Conservation (phyloP, 2,329 filamentous ascomycete species). For the Teratosphaeria destructans region DNA sequence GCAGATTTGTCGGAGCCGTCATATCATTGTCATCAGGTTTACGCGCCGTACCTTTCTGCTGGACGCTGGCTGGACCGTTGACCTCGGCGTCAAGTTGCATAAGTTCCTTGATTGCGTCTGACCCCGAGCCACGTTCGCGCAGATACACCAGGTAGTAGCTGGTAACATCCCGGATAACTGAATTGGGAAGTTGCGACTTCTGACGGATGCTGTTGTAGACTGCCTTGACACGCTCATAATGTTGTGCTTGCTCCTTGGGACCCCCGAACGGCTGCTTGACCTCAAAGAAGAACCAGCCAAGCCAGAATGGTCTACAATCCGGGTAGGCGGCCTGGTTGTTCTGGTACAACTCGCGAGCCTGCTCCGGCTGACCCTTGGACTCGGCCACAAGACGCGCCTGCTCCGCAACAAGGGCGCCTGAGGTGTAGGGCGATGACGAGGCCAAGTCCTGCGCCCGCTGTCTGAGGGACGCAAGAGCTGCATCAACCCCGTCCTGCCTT, state of each 20-base stretch:
- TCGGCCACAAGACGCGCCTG: slow-evolving; percentile 85
- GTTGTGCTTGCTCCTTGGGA: slow-evolving; percentile 48
- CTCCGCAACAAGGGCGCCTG: slow-evolving; percentile 77
- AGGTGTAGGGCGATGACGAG: slow-evolving; percentile 46
- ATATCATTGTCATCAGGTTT: neutral
- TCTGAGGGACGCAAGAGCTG: slow-evolving; percentile 75
- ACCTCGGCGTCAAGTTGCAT: slow-evolving; percentile 73
- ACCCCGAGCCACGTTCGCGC: slow-evolving; percentile 62
- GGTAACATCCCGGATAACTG: slow-evolving; percentile 63
- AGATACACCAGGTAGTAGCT: slow-evolving; percentile 65
- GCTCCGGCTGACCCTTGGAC: slow-evolving; percentile 62
- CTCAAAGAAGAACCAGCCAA: slow-evolving; percentile 80
- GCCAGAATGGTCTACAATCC: slow-evolving; percentile 83
- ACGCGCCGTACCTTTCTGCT: neutral
- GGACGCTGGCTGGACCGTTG: slow-evolving; percentile 50
- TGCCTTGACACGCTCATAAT: slow-evolving; percentile 65
- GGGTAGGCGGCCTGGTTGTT: slow-evolving; percentile 76
- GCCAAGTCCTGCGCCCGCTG: slow-evolving; percentile 57
- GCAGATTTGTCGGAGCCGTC: neutral
- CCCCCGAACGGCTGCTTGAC: slow-evolving; percentile 64
- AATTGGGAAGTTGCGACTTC: slow-evolving; percentile 58
- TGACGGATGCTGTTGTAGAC: slow-evolving; percentile 66
- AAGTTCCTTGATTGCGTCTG: slow-evolving; percentile 78
- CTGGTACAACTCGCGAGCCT: slow-evolving; percentile 72
- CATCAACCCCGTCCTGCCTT: slow-evolving; percentile 71